These are phyloP conservation scores for Perilla frutescens DNA, from an alignment of 257 asterid genomes.

Conservation along the genomic window DNA sequence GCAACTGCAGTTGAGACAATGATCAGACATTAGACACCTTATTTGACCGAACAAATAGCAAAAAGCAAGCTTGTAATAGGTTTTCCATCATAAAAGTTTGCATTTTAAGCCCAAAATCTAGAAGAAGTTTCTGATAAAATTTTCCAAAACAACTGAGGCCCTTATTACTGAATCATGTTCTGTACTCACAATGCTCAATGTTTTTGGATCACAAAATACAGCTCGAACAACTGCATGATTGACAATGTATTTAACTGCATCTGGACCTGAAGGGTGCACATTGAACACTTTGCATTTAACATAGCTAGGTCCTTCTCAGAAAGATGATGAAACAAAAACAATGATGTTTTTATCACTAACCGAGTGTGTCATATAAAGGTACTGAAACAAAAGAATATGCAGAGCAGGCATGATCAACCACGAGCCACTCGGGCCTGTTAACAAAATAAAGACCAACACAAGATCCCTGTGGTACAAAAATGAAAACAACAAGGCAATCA, in stretches of 20 bases:
- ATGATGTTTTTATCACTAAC: conserved; percentile 38
- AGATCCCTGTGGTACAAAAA: conserved; percentile 52
- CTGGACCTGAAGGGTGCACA: conserved; percentile 58
- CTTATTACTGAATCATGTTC: neutral
- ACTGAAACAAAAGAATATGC: conserved; percentile 68
- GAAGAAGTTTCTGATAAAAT: neutral
- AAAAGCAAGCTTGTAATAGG: neutral
- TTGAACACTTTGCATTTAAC: conserved; percentile 23
- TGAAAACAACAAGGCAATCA: conserved; percentile 19
- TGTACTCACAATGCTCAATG: conserved; percentile 54
- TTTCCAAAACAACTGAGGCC: neutral
- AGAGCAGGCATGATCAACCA: conserved; percentile 79
- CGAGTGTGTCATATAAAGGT: conserved; percentile 81
- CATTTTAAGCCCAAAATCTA: neutral
- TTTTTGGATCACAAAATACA: conserved; percentile 62
- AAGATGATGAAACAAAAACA: neutral
- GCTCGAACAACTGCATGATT: conserved; percentile 69
- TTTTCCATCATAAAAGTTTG: neutral
- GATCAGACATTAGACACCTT: neutral
- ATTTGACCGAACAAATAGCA: neutral
- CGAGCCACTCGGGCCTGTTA: conserved; percentile 75
- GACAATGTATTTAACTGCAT: conserved; percentile 68
- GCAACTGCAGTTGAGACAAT: conserved; percentile 53
- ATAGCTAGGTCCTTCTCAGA: neutral
- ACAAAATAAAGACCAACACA: conserved; percentile 67